Percentiles rank a stretch among this genome's conserved stretches.
Conservation (phyloP, 1,284 basidiomycete genomes). For the Sanghuangporus sanghuang region DNA sequence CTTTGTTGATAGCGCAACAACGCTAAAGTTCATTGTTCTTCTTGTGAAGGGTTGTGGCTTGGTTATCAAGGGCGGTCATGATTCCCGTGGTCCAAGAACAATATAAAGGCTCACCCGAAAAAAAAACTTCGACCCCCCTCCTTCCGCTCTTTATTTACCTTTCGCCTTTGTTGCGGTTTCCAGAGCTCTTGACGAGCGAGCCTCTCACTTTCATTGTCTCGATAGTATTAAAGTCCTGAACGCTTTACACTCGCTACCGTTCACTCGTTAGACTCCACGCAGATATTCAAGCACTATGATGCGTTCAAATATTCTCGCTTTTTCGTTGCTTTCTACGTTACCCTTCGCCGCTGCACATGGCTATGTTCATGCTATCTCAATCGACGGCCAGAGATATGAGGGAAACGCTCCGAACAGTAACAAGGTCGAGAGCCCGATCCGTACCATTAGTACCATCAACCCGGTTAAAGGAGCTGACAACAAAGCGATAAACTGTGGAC, state of each 20-base stretch:
- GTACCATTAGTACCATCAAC: slow-evolving; percentile 46
- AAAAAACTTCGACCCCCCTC: not conserved
- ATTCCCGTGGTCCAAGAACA: not conserved
- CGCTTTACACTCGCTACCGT: not conserved
- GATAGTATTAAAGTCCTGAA: not conserved
- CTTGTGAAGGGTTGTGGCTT: not conserved
- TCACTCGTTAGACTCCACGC: not conserved
- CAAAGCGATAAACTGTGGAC: slow-evolving; percentile 57
- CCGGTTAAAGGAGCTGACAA: slow-evolving; percentile 65
- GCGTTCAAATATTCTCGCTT: not conserved
- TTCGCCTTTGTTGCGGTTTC: not conserved
- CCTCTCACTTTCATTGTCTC: slow-evolving; percentile 2
- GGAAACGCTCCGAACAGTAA: slow-evolving; percentile 43
- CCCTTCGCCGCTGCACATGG: slow-evolving; percentile 44
- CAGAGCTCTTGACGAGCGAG: slow-evolving; percentile 1
- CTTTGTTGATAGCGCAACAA: not conserved
- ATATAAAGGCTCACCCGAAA: not conserved
- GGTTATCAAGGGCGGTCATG: not conserved
- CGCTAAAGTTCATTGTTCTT: not conserved
- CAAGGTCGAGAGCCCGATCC: slow-evolving; percentile 48
- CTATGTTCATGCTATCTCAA: slow-evolving; percentile 43
- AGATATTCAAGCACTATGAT: not conserved
- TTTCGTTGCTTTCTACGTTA: slow-evolving; percentile 27
- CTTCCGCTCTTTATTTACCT: not conserved
- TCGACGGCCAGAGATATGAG: slow-evolving; percentile 49